Percentiles rank a stretch among this genome's conserved stretches.
Conservation (phyloP, 345 rosid genomes). For the Dipteronia dyeriana region DNA sequence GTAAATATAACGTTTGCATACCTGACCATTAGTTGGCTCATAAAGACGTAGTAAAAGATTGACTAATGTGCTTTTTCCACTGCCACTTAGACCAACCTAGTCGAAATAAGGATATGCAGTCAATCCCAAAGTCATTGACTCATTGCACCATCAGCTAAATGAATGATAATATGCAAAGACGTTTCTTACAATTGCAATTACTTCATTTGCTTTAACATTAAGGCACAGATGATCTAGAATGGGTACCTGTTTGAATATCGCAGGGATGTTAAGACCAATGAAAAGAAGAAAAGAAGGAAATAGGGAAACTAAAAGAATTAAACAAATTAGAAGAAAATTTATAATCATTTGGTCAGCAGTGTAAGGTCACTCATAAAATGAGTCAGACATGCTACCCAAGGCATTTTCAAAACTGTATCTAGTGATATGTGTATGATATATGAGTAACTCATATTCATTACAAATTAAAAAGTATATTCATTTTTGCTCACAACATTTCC, state of each 20-base stretch:
- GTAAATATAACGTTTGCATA: constrained; percentile 16
- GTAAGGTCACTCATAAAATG: background rate
- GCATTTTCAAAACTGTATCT: too few species aligned
- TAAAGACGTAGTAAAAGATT: constrained; percentile 47
- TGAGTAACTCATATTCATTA: background rate
- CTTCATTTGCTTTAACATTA: constrained; percentile 39
- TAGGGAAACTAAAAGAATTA: background rate
- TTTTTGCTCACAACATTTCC: background rate
- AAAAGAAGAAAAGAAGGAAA: background rate
- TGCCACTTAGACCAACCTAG: constrained; percentile 54
- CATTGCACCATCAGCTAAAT: constrained; percentile 3
- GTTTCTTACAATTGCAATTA: constrained; percentile 47
- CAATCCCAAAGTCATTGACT: constrained; percentile 3
- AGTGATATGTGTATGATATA: too few species aligned
- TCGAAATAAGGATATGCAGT: constrained; percentile 9
- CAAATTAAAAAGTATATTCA: too few species aligned
- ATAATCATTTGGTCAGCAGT: background rate
- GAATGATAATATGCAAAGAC: background rate
- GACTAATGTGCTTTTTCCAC: constrained; percentile 51
- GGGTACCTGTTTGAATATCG: constrained; percentile 32
- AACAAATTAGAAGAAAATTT: background rate
- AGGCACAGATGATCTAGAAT: constrained; percentile 36
- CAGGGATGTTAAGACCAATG: background rate
- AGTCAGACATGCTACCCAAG: background rate
- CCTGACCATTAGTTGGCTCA: constrained; percentile 47